Evolutionary conservation across 495 filamentous ascomycete species (phyloP).

Genomic region (Xylaria intraflava): DNA sequence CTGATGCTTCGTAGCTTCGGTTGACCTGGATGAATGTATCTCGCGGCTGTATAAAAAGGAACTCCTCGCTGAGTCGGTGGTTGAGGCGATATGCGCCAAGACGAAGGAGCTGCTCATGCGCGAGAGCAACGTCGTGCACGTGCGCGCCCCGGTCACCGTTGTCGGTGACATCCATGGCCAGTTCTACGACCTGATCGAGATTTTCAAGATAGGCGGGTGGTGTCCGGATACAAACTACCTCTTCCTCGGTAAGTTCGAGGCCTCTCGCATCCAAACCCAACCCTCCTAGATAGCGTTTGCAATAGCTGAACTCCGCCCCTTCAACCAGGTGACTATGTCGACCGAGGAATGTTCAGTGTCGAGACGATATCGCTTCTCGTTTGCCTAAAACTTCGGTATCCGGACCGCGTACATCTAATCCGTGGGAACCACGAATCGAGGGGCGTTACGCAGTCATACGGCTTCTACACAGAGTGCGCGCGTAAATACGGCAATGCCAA

Average conservation of each 20-base stretch:
- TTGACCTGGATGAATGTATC: conserved; percentile 98
- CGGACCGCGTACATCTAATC: conserved; percentile 84
- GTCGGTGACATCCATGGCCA: conserved; percentile 98
- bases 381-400: conserved; percentile 90
- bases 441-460: conserved; percentile 96
- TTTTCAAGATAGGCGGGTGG: conserved; percentile 94
- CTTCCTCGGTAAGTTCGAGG: conserved; percentile 68
- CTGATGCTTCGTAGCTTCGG: conserved; percentile 59
- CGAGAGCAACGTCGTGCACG: conserved; percentile 98
- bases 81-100: conserved; percentile 98
- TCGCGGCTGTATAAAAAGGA: conserved; percentile 92
- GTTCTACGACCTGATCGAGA: conserved; percentile 98
- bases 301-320: background rate
- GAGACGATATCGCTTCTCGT: conserved; percentile 95
- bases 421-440: conserved; percentile 96
- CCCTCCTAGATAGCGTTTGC: background rate
- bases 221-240: conserved; percentile 98
- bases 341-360: conserved; percentile 92
- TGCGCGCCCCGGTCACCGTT: conserved; percentile 92
- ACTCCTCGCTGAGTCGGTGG: conserved; percentile 90
- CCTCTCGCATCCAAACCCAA: background rate
- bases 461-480: conserved; percentile 96
- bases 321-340: conserved; percentile 82
- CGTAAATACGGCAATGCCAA: conserved; percentile 97
- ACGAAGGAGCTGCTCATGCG: conserved; percentile 98